phyloP scores from a whole-genome alignment of 345 rosid species.

The Pistacia vera region DNA sequence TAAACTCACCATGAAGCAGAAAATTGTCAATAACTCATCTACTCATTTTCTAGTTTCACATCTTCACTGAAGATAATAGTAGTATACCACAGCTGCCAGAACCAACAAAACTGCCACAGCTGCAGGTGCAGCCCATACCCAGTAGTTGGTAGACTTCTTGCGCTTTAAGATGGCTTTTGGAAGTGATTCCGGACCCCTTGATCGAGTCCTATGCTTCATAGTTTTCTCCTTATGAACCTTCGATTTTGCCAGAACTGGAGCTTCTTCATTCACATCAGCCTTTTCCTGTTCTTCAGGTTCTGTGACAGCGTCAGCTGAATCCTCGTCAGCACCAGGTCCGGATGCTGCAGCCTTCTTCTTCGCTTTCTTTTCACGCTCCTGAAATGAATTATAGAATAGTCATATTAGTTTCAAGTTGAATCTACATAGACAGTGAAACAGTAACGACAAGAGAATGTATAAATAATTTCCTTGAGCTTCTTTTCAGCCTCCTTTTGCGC shows the following conservation, averaged over 20 bases:
- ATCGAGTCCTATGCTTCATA: slow-evolving; percentile 50
- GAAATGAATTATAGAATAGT: slow-evolving; percentile 26
- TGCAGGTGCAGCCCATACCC: slow-evolving; percentile 67
- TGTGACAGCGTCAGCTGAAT: slow-evolving; percentile 40
- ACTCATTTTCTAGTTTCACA: slow-evolving; percentile 10
- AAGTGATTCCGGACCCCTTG: slow-evolving; percentile 54
- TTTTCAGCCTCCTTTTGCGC: slow-evolving; percentile 97
- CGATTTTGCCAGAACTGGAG: slow-evolving; percentile 36
- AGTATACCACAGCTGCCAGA: slow-evolving; percentile 44
- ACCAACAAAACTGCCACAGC: slow-evolving; percentile 52
- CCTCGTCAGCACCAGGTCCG: slow-evolving; percentile 43
- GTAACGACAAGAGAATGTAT: not conserved
- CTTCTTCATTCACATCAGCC: slow-evolving; percentile 39
- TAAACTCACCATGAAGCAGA: slow-evolving; percentile 19
- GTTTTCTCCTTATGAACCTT: slow-evolving; percentile 48
- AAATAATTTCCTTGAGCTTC: slow-evolving; percentile 73
- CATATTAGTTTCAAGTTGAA: slow-evolving; percentile 15
- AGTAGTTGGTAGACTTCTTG: slow-evolving; percentile 72
- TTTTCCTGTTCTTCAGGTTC: slow-evolving; percentile 61
- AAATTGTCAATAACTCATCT: slow-evolving; percentile 22
- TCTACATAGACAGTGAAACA: not conserved
- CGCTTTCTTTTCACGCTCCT: slow-evolving; percentile 90
- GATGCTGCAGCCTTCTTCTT: slow-evolving; percentile 68
- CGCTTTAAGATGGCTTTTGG: slow-evolving; percentile 76
- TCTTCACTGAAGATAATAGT: slow-evolving; percentile 47